Conservation (phyloP, 2,329 filamentous ascomycete species). For the Botrytis cinerea region DNA sequence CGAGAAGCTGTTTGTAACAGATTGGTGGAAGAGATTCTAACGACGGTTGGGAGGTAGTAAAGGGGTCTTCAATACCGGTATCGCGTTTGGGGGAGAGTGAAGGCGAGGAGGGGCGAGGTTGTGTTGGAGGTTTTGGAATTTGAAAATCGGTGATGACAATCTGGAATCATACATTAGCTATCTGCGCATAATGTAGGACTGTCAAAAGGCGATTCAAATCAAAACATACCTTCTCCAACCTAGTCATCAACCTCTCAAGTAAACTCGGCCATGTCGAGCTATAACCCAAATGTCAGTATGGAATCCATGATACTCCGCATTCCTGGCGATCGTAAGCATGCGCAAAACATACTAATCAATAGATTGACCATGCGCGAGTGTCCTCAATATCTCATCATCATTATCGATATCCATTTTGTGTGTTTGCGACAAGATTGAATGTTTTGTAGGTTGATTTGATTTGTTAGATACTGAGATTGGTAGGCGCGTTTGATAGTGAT, state of each 20-base stretch:
- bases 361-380: conserved; percentile 52
- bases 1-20: conserved; percentile 47
- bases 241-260: conserved; percentile 43
- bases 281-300: conserved; percentile 29
- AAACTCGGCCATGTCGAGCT: conserved; percentile 46
- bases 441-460: conserved; percentile 16
- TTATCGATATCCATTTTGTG: conserved; percentile 56
- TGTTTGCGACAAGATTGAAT: conserved; percentile 35
- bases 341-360: conserved; percentile 56
- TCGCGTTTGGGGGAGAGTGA: conserved; percentile 49
- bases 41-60: conserved; percentile 35
- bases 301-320: background rate
- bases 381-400: conserved; percentile 46
- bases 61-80: conserved; percentile 45
- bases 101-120: conserved; percentile 46
- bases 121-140: conserved; percentile 44
- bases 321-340: background rate
- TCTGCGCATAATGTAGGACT: background rate
- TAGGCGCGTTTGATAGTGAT: conserved; percentile 14
- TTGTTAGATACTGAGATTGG: background rate
- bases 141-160: conserved; percentile 66
- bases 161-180: conserved; percentile 20
- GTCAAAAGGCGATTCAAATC: too few species aligned
- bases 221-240: conserved; percentile 42
- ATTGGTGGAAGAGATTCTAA: conserved; percentile 7